Percentiles rank a stretch among this genome's conserved stretches.
phyloP scores from a whole-genome alignment of 1,284 basidiomycete species.

The Boletus albobrunnescens region DNA sequence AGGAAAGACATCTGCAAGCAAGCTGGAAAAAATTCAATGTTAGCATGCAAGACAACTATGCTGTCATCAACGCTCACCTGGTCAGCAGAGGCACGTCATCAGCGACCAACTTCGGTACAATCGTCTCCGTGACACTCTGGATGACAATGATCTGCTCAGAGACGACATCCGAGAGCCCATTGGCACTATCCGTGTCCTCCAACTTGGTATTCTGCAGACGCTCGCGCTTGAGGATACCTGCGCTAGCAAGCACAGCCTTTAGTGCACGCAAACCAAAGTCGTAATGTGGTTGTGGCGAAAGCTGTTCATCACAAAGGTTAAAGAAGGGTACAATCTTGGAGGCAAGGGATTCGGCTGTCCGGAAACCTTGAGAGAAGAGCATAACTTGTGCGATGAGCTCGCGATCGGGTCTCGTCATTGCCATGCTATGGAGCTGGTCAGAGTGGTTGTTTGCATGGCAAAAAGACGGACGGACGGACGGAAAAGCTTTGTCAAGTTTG shows the following conservation, averaged over 20 bases:
- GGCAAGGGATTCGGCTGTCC: slow-evolving; percentile 92
- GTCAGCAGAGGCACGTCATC: slow-evolving; percentile 95
- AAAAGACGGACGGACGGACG: slow-evolving; percentile 59
- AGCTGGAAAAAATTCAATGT: slow-evolving; percentile 41
- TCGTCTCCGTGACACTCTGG: slow-evolving; percentile 98
- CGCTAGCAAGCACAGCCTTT: slow-evolving; percentile 94
- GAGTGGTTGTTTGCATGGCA: background rate
- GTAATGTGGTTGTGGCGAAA: slow-evolving; percentile 97
- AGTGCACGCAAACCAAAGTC: slow-evolving; percentile 98
- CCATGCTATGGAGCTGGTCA: slow-evolving; percentile 64
- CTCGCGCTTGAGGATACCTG: slow-evolving; percentile 96
- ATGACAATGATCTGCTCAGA: slow-evolving; percentile 97
- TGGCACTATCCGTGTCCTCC: slow-evolving; percentile 44
- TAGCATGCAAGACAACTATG: slow-evolving; percentile 3
- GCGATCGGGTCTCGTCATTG: slow-evolving; percentile 97
- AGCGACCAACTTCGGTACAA: slow-evolving; percentile 96
- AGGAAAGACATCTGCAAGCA: slow-evolving; percentile 97
- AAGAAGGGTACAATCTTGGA: slow-evolving; percentile 99
- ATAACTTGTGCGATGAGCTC: slow-evolving; percentile 99
- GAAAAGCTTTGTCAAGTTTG: slow-evolving; percentile 95
- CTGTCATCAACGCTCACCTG: slow-evolving; percentile 48
- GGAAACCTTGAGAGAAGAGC: slow-evolving; percentile 99
- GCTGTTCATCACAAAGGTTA: slow-evolving; percentile 95
- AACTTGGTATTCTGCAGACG: slow-evolving; percentile 55
- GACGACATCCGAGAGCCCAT: slow-evolving; percentile 61